phyloP scores from a whole-genome alignment of 2,329 filamentous ascomycete genomes.

The Fusarium luffae region DNA sequence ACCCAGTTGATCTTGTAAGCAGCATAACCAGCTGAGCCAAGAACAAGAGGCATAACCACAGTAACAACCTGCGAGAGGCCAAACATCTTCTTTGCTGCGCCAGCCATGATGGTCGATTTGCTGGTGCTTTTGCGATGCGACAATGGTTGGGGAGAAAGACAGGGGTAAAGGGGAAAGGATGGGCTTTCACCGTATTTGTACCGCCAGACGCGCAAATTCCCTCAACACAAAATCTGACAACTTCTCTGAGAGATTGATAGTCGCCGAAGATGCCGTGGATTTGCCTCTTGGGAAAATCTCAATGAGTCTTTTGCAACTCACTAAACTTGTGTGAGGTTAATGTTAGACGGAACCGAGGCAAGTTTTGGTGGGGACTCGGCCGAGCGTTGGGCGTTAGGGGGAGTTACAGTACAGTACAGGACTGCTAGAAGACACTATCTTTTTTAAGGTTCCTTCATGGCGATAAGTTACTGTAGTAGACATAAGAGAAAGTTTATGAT shows the following conservation, averaged over 20 bases:
- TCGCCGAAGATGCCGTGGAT: constrained; percentile 7
- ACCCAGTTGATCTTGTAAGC: constrained; percentile 59
- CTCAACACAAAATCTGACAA: neutral
- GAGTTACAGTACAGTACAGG: neutral
- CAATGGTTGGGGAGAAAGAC: neutral
- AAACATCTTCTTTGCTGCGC: constrained; percentile 49
- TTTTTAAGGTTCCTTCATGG: neutral
- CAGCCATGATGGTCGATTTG: constrained; percentile 46
- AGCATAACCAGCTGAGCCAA: constrained; percentile 60
- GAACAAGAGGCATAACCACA: constrained; percentile 55
- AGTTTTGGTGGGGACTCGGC: constrained; percentile 27
- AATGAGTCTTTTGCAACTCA: neutral
- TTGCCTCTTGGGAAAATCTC: constrained; percentile 5
- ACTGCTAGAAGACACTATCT: neutral
- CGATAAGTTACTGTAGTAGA: neutral
- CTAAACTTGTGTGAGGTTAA: constrained; percentile 8
- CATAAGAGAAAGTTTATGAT: neutral
- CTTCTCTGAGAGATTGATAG: neutral
- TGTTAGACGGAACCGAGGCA: constrained; percentile 36
- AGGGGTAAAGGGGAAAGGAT: constrained; percentile 1
- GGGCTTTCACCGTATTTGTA: constrained; percentile 9
- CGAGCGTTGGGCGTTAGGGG: constrained; percentile 20
- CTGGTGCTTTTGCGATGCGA: constrained; percentile 13
- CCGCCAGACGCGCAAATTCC: neutral
- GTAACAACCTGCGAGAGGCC: constrained; percentile 51